Evolutionary conservation across 2,329 filamentous ascomycete species (phyloP), one percentile per base, ranked within the genome.

Genomic region (Ascochyta pisi): DNA sequence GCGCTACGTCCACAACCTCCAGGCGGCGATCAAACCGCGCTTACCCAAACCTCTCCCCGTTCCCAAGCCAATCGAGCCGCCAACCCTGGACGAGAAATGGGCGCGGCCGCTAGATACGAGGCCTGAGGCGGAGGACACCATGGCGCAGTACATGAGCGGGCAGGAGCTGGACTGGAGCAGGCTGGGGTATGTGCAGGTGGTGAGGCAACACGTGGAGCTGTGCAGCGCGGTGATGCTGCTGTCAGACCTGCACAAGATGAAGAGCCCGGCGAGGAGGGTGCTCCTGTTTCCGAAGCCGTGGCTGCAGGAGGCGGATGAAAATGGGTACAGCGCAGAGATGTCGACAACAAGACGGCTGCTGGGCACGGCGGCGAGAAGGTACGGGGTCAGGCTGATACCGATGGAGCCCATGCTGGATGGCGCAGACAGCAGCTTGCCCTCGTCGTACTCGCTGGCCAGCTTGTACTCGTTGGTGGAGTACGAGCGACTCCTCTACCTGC

Each of bases 1-100:
- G 76, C 86, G 91, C 66, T 95, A 92, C 0, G 85, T 96, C 4
- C 85, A 84, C 60, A 88, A 89, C 65, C 83, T 97, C 29, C 90
- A 94, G 67, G 80, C 82, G 52, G 90, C 90, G 16, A 88, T 96
- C 67, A 83, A 83, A 63, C 83, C 81, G 46, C 81, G 60, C 74
- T 80, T 69, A 48, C 79, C 79, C 0, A 73, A 75, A 50, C 75
- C 77, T 16, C 68, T 78, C 6, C 68, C 70, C 43, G 61, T 65
- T 15, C 56, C 67, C 8, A 67, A 65, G 46, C 61, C 77, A 70
- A 67, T 73, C 41, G 61, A 60, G 19, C 70, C 71, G 22, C 73
- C 72, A 4, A 74, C 66, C 35, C 58, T 76, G 38, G 70, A 75
- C 42, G 67, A 63, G 15, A 76, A 76, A 64, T 76, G 73, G 73